Evolutionary conservation across 345 rosid genomes (phyloP).

Genomic region (Aurinia saxatilis): DNA sequence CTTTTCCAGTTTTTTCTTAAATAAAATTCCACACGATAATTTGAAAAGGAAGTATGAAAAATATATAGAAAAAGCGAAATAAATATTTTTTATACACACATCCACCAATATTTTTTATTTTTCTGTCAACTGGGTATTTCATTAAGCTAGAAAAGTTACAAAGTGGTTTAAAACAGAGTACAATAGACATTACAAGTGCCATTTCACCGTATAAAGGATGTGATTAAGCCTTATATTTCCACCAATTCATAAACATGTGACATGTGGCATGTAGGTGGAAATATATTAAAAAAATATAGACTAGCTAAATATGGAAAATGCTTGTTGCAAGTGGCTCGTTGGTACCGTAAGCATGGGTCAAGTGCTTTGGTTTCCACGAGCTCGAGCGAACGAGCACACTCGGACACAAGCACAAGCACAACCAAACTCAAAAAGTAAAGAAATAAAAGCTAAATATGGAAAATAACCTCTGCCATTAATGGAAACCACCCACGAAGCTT

Average conservation of each 20-base stretch:
- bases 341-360: slow-evolving; percentile 9
- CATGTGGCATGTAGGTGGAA: not conserved
- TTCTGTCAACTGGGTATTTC: too few relatives aligned
- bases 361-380: not conserved
- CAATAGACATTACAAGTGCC: too few relatives aligned
- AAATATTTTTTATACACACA: too few relatives aligned
- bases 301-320: slow-evolving; percentile 10
- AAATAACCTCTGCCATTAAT: not conserved
- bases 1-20: not conserved
- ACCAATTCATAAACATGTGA: too few relatives aligned
- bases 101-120: too few relatives aligned
- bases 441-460: too few relatives aligned
- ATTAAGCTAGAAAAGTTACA: too few relatives aligned
- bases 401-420: not conserved
- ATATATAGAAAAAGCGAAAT: too few relatives aligned
- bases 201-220: too few relatives aligned
- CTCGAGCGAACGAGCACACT: not conserved
- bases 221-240: too few relatives aligned
- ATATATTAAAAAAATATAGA: not conserved
- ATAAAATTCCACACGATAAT: not conserved
- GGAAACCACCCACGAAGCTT: slow-evolving; percentile 11
- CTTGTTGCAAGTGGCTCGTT: not conserved
- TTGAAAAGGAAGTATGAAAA: not conserved
- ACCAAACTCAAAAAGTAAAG: too few relatives aligned
- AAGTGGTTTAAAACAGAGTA: too few relatives aligned